Conservation (phyloP, 2,329 filamentous ascomycete species). For the Proliferodiscus dingleyae region DNA sequence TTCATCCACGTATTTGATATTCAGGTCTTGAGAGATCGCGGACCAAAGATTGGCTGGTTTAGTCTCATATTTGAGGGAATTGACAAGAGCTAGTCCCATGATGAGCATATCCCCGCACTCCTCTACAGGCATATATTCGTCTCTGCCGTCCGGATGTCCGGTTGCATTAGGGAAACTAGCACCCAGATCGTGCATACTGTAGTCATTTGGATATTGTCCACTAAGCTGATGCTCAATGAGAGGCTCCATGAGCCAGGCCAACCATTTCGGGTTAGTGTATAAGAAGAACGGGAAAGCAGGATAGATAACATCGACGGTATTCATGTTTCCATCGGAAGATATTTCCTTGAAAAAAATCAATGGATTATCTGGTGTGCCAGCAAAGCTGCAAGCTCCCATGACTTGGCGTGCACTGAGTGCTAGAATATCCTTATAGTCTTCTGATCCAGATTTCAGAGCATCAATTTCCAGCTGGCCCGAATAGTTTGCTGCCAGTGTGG, state of each 20-base stretch:
- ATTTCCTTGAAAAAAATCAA: conserved; percentile 83
- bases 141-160: conserved; percentile 59
- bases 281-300: conserved; percentile 82
- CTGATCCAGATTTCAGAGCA: conserved; percentile 67
- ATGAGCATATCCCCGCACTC: conserved; percentile 66
- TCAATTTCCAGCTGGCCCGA: conserved; percentile 65
- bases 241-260: conserved; percentile 74
- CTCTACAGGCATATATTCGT: conserved; percentile 64
- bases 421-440: conserved; percentile 72
- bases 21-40: conserved; percentile 31
- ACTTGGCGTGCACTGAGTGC: conserved; percentile 75
- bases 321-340: conserved; percentile 77
- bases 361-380: conserved; percentile 65
- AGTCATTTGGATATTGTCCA: conserved; percentile 78
- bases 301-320: conserved; percentile 85
- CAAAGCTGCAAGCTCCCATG: conserved; percentile 72
- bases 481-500: conserved; percentile 64
- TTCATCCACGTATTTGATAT: conserved; percentile 22
- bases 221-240: conserved; percentile 77
- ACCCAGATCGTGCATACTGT: conserved; percentile 74
- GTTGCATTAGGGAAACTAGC: conserved; percentile 72
- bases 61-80: conserved; percentile 62
- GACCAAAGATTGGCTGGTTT: conserved; percentile 56
- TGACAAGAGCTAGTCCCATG: conserved; percentile 70
- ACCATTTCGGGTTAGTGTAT: conserved; percentile 77